Base-by-base conservation (phyloP, 2,329 filamentous ascomycete genomes). In the Cladosporium sp. region DNA sequence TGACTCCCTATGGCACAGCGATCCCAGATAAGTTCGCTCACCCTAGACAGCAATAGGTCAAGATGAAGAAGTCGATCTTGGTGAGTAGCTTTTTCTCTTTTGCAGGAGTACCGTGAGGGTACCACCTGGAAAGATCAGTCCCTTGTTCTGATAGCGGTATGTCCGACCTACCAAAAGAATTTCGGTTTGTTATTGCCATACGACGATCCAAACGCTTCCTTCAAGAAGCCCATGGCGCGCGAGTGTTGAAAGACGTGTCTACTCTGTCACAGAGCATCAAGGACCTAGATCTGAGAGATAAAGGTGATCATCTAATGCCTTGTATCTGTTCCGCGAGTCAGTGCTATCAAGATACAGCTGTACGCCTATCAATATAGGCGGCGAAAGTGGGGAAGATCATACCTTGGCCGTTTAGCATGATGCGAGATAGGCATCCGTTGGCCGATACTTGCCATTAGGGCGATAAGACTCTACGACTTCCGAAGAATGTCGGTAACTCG, bases 41-140 rank as follows among this genome's bases (percentile, higher is more conserved):
- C 59, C 66, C 68, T 11, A 69, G 52, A 47, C 61, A 69, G 63
- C 67, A 69, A 32, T 68, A 68, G 3, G 65, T 65, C 47, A 69
- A 34, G 36, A 69, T 69, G 65, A 69, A 68, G 59, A 69, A 69
- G 65, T 68, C 68, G 49, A 67, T 70, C n/a, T 69, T 69, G 7
- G 64, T 68, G 26, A 69, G 59, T n/a, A 69, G 57, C 15, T 66
- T 68, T 64, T 69, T 69, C 57, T 69, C 68, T 3, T 63, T 49
- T 0, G 34, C 21, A 12, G 64, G 47, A 5, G 66, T 69, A 44
- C 66, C 65, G n/a, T 67, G 30, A 12, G 67, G 68, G 59, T 70
- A 68, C 68, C 68, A 70, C 30, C 52, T 57, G 11, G 4, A 18
- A 34, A 21, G 15, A 34, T 57, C 28, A 36, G 52, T 57, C 7